Percentiles rank a stretch among this genome's conserved stretches.
These are phyloP conservation scores for Fusarium falciforme DNA, from an alignment of 2,329 filamentous ascomycete species.

Conservation along the genomic window DNA sequence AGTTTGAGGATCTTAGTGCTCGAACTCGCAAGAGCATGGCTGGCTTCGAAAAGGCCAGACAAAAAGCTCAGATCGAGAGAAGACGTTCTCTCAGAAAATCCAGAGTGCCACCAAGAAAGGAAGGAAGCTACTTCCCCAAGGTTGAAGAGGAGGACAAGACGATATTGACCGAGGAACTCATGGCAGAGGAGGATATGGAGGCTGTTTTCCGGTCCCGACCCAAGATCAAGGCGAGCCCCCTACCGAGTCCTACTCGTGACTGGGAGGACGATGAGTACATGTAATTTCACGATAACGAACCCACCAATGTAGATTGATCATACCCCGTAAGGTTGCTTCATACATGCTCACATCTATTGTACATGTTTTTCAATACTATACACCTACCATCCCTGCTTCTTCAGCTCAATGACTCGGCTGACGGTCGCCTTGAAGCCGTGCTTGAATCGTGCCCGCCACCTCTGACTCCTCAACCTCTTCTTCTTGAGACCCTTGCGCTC, in stretches of 20 bases:
- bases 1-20: constrained; percentile 63
- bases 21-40: constrained; percentile 72
- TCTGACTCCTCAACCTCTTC: constrained; percentile 77
- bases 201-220: constrained; percentile 88
- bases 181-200: constrained; percentile 80
- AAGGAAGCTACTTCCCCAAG: constrained; percentile 60
- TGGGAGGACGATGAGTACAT: constrained; percentile 45
- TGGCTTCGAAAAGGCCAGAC: constrained; percentile 69
- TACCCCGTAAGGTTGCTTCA: constrained; percentile 1
- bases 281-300: constrained; percentile 34
- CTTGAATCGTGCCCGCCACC: constrained; percentile 78
- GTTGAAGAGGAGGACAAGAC: constrained; percentile 59
- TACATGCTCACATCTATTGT: constrained; percentile 45
- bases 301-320: neutral
- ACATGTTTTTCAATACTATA: constrained; percentile 40
- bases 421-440: constrained; percentile 74
- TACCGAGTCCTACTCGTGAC: constrained; percentile 60
- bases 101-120: constrained; percentile 52
- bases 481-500: constrained; percentile 81
- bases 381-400: constrained; percentile 80
- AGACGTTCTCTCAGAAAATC: constrained; percentile 62
- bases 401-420: constrained; percentile 74
- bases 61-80: constrained; percentile 70
- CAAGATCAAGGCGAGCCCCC: constrained; percentile 80
- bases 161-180: constrained; percentile 74